Evolutionary conservation across 768 basidiomycete species (phyloP), one percentile per base, ranked within the genome.

Genomic region (Lactifluus piperatus): DNA sequence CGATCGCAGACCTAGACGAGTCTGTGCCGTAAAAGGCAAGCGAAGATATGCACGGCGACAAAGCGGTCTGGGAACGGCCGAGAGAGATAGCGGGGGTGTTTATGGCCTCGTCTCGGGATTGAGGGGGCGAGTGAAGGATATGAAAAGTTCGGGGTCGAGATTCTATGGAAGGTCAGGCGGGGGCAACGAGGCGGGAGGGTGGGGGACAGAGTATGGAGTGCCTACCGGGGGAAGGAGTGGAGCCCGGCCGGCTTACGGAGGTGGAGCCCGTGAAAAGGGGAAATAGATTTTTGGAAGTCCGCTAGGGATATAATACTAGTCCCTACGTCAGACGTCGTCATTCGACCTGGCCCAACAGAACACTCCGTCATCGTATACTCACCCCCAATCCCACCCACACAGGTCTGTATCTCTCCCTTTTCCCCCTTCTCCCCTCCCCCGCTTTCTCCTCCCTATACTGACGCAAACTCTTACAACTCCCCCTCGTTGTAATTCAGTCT

Each of bases 321-420:
- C 14, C 48, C 74, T 75, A 74, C 73, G 73, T 74, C 73, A 74
- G 73, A 74, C 69, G 67, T 74, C 73, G 73, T 74, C 73, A 74
- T 74, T 62, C 62, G 63, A 66, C 65, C 65, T 72, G 58, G 68
- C 68, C 56, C 48, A 51, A 22, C 32, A 45, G 43, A 46, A 30
- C 57, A 45, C 51, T 56, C 54, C 63, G 62, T 63, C 62, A 61
- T 63, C 58, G 58, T 45, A 37, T 48, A 24, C 22, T 46, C 10
- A 27, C 5, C 13, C 54, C 20, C 34, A n/a, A n/a, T 30, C 45
- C 34, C 36, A 10, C 13, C 18, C 5, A 36, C n/a, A 16, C 10
- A 7, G 5, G 41, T 43, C 30, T 10, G 9, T 11, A 1, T 41
- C 8, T 9, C 43, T 11, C 43, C 24, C 43, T 20, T 22, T 22